Conservation (phyloP, 768 basidiomycete genomes). For the Trametes cingulata region DNA sequence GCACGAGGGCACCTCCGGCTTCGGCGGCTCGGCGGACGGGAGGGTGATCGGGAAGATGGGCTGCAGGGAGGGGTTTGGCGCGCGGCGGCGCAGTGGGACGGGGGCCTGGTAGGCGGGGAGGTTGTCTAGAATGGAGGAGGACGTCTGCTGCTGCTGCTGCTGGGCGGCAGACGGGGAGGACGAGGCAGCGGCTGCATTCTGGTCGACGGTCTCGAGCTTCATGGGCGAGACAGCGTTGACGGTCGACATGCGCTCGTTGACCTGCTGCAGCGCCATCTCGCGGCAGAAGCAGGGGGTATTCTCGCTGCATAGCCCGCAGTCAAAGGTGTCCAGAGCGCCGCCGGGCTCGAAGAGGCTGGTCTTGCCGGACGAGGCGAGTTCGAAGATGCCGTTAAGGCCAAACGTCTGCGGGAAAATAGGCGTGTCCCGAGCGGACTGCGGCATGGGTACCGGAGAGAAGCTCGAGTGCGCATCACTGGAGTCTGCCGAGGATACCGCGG, state of each 20-base stretch:
- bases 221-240: slow-evolving; percentile 19
- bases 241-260: slow-evolving; percentile 28
- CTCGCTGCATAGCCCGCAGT: slow-evolving; percentile 77
- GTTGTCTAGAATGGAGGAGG: slow-evolving; percentile 69
- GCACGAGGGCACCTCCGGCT: slow-evolving; percentile 45
- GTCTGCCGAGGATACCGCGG: slow-evolving; percentile 34
- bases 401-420: slow-evolving; percentile 35
- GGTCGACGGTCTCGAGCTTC: slow-evolving; percentile 32
- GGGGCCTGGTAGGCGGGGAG: slow-evolving; percentile 80
- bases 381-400: slow-evolving; percentile 36
- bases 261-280: slow-evolving; percentile 58
- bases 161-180: slow-evolving; percentile 26
- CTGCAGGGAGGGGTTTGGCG: slow-evolving; percentile 39
- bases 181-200: slow-evolving; percentile 19
- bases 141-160: no score
- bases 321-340: slow-evolving; percentile 46
- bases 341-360: slow-evolving; percentile 28
- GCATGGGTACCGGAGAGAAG: slow-evolving; percentile 35
- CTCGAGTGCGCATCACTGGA: slow-evolving; percentile 42
- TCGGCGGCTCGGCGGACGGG: slow-evolving; percentile 30
- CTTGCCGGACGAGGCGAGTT: slow-evolving; percentile 38
- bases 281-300: slow-evolving; percentile 76
- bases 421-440: slow-evolving; percentile 31
- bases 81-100: slow-evolving; percentile 72
- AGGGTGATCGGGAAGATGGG: slow-evolving; percentile 55